Evolutionary conservation across 768 basidiomycete species (phyloP).

Genomic region (Cystobasidium ongulense): DNA sequence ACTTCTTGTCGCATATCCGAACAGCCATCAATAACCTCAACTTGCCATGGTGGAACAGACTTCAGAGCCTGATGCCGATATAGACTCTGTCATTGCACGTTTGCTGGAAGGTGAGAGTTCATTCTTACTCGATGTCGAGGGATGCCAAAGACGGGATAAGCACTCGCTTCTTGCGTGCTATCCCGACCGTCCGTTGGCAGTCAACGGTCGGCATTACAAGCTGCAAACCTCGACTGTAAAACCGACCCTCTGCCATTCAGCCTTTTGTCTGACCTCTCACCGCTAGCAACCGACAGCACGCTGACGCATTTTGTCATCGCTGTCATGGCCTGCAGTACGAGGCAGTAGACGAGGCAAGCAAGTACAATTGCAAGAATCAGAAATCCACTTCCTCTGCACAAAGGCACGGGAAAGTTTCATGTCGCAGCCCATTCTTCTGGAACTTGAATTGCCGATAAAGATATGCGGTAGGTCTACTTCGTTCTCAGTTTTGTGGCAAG

Average conservation of each 20-base stretch:
- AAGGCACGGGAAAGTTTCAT: conserved; percentile 99
- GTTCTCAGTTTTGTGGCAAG: conserved; percentile 24
- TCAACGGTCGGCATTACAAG: not conserved
- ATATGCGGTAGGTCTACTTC: conserved; percentile 72
- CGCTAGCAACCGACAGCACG: not conserved
- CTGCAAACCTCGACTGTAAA: too few relatives aligned
- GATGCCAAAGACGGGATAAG: not conserved
- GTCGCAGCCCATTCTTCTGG: conserved; percentile 93
- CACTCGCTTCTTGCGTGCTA: not conserved
- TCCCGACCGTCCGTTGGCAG: not conserved
- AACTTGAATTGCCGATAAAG: conserved; percentile 98
- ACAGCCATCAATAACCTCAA: not conserved
- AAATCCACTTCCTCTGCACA: conserved; percentile 98
- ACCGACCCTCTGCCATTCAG: too few relatives aligned
- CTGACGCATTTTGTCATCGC: not conserved
- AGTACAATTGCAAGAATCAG: conserved; percentile 94
- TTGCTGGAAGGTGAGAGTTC: conserved; percentile 74
- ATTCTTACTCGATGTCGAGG: not conserved
- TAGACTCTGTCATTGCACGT: conserved; percentile 98
- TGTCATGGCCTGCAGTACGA: conserved; percentile 56
- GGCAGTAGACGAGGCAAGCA: conserved; percentile 98
- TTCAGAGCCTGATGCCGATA: conserved; percentile 90
- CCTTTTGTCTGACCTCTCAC: too few relatives aligned
- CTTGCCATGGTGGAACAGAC: conserved; percentile 40
- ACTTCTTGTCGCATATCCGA: too few relatives aligned